Evolutionary conservation across 345 rosid species (phyloP).

Genomic region (Viola odorata): DNA sequence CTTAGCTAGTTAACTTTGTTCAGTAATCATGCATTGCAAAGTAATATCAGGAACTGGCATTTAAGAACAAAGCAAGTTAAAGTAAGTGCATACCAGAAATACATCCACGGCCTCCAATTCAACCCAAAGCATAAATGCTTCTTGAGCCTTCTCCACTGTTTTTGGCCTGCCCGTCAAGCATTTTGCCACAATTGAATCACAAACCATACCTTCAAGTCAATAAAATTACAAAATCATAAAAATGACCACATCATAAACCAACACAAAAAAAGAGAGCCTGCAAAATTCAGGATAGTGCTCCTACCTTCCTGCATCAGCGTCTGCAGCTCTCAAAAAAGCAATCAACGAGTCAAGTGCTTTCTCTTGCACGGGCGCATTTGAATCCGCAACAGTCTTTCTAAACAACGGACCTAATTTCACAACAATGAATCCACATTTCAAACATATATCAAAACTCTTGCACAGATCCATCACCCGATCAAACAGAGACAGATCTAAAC

Average conservation of each 20-base stretch:
- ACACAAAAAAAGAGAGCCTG: neutral
- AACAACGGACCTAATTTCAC: conserved; percentile 60
- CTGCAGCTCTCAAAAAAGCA: conserved; percentile 81
- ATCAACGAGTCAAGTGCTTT: conserved; percentile 94
- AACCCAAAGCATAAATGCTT: conserved; percentile 90
- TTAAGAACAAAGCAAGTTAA: too few relatives aligned
- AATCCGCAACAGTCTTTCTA: conserved; percentile 86
- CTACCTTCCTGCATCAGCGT: conserved; percentile 94
- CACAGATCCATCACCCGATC: too few relatives aligned
- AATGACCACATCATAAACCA: neutral
- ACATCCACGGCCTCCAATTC: conserved; percentile 94
- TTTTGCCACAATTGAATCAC: conserved; percentile 89
- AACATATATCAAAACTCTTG: too few relatives aligned
- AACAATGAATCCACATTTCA: too few relatives aligned
- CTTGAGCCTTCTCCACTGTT: conserved; percentile 94
- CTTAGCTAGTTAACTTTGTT: too few relatives aligned
- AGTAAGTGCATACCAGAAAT: conserved; percentile 49
- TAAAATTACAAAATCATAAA: conserved; percentile 1
- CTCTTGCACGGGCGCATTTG: conserved; percentile 99
- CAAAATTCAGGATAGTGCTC: neutral
- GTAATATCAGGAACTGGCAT: too few relatives aligned
- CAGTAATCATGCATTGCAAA: too few relatives aligned
- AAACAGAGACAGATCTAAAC: too few relatives aligned
- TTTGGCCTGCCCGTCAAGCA: conserved; percentile 93
- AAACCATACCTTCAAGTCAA: conserved; percentile 54